Evolutionary conservation across 352 stramenopile species (phyloP).

Genomic region (Elongisporangium undulatum): DNA sequence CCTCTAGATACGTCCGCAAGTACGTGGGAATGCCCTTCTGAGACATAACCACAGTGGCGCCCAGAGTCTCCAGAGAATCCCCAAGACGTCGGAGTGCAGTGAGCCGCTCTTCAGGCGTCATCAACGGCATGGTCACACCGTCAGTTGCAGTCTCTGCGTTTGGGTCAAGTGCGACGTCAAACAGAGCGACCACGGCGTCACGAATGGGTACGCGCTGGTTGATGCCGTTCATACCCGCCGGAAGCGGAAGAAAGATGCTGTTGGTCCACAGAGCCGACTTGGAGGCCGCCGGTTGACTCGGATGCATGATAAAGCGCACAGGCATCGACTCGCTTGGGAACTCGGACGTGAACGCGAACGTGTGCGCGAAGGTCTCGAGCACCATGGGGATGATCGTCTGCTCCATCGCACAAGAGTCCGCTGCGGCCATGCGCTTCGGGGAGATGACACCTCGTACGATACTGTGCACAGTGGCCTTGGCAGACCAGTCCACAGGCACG

Average conservation of each 20-base stretch:
- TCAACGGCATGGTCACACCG: not conserved
- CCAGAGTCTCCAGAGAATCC: constrained; percentile 24
- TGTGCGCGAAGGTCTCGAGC: constrained; percentile 35
- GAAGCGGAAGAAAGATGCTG: too few species aligned
- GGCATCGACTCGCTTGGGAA: constrained; percentile 38
- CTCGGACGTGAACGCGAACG: constrained; percentile 30
- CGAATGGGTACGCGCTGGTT: constrained; percentile 1
- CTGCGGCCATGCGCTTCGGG: constrained; percentile 21
- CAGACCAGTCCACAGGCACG: constrained; percentile 42
- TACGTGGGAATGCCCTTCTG: constrained; percentile 54
- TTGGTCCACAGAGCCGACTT: constrained; percentile 33
- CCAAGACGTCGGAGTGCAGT: constrained; percentile 23
- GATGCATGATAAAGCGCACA: constrained; percentile 34
- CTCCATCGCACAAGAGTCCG: constrained; percentile 7
- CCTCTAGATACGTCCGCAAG: constrained; percentile 30
- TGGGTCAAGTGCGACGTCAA: constrained; percentile 57
- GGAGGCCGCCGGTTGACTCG: constrained; percentile 12
- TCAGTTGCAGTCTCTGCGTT: constrained; percentile 8
- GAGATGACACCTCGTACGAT: constrained; percentile 41
- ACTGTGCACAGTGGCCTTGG: constrained; percentile 20
- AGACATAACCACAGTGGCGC: constrained; percentile 36
- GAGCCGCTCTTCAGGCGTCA: constrained; percentile 10
- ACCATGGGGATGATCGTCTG: constrained; percentile 28
- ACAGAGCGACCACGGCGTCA: constrained; percentile 36
- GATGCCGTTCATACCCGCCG: too few species aligned